Evolutionary conservation across 2,329 filamentous ascomycete species (phyloP).

Genomic region (Xylaria sp.): DNA sequence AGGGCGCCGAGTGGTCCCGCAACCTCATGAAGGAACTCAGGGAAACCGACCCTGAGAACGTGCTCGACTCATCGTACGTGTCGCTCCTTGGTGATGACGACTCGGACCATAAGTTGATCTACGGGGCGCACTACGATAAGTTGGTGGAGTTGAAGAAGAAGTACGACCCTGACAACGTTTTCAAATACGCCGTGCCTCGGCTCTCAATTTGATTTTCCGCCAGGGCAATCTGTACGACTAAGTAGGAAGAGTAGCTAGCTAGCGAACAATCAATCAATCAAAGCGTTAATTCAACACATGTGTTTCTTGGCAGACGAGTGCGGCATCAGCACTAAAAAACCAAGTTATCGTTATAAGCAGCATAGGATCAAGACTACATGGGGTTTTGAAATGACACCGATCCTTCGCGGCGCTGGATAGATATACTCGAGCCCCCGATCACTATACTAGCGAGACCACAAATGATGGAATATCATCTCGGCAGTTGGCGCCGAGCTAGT

Average conservation of each 20-base stretch:
- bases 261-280: not conserved
- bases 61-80: conserved; percentile 49
- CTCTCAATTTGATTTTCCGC: conserved; percentile 17
- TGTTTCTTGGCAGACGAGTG: not conserved
- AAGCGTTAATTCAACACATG: not conserved
- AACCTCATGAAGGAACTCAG: conserved; percentile 37
- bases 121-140: conserved; percentile 45
- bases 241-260: not conserved
- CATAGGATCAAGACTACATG: not conserved
- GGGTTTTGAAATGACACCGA: not conserved
- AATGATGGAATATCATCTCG: not conserved
- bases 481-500: not conserved
- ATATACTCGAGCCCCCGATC: not conserved
- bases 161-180: conserved; percentile 53
- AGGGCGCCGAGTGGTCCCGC: conserved; percentile 44
- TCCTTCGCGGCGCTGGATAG: not conserved
- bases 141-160: conserved; percentile 48
- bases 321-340: not conserved
- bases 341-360: not conserved
- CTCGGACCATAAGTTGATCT: conserved; percentile 47
- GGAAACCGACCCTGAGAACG: conserved; percentile 40
- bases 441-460: not conserved
- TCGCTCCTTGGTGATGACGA: conserved; percentile 46
- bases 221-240: not conserved
- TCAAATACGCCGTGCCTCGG: conserved; percentile 45